Conservation (phyloP, 805 yeast genomes). For the Dipodascus geniculatus region DNA sequence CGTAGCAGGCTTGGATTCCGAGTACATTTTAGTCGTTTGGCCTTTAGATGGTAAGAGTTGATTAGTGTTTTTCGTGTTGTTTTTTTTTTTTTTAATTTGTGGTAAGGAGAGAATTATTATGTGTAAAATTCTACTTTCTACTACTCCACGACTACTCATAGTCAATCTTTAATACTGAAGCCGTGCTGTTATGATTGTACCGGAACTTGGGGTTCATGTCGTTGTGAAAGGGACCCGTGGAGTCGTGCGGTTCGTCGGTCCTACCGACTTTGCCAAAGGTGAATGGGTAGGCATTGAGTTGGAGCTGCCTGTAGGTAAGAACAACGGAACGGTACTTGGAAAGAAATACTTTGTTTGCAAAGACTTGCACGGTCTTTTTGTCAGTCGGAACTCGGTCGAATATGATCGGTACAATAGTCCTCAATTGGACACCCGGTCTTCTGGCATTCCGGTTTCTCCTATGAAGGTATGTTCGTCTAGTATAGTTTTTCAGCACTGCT, state of each 20-base stretch:
- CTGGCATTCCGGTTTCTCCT: not conserved
- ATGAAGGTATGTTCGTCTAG: not conserved
- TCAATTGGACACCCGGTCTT: not conserved
- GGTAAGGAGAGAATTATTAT: no score
- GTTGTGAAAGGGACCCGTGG: conserved; percentile 22
- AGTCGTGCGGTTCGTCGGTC: conserved; percentile 53
- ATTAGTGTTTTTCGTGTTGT: not conserved
- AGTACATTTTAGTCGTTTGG: not conserved
- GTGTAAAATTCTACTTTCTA: no score
- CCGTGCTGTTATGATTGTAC: not conserved
- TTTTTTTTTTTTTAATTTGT: not conserved
- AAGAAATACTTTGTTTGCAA: conserved; percentile 43
- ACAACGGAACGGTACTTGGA: conserved; percentile 66
- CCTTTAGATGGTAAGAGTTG: not conserved
- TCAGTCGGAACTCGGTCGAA: conserved; percentile 42
- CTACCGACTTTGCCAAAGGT: conserved; percentile 33
- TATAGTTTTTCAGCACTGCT: not conserved
- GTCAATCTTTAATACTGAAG: no score
- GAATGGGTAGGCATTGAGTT: conserved; percentile 79
- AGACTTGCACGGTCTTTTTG: conserved; percentile 63
- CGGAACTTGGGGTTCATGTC: conserved; percentile 10
- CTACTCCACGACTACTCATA: no score
- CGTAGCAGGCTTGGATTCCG: conserved; percentile 1
- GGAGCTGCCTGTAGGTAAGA: conserved; percentile 76
- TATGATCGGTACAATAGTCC: not conserved